Evolutionary conservation across 495 filamentous ascomycete genomes (phyloP), one percentile per base, ranked within the genome.

Genomic region (Daldinia decipiens): DNA sequence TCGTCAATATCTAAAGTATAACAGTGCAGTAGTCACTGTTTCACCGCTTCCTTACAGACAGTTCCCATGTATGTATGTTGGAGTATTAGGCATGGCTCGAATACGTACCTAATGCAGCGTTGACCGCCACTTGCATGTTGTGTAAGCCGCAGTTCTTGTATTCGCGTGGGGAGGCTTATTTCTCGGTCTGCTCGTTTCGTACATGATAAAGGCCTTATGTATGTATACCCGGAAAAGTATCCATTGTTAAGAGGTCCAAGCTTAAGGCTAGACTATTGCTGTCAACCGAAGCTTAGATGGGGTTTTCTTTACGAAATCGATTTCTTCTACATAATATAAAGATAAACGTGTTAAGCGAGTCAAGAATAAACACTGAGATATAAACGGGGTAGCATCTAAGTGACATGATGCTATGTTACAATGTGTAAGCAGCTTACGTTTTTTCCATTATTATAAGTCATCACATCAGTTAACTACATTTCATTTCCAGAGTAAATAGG

Each of bases 361-460:
- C 11, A 24, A 24, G 19, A 21, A 12, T 24, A 24, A 11, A 47
- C 17, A 12, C 19, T 9, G 5, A 24, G 19, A 47, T 4, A 13
- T 47, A 24, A 13, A 21, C 19, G 4, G 17, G 19, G 43, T 12
- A 24, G 0, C 17, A 47, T 21, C 21, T 3, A 9, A 47, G 43
- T 24, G 9, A 24, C 43, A 47, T 21, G 17, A 24, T 3, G 17
- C 43, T 11, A 11, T 47, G 3, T 24, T 47, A 9, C 43, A 13
- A 47, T 21, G 43, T 47, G 19, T 47, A 47, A 47, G 17, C 43
- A 21, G 43, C 43, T 47, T 47, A 47, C 43, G 17, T 47, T 24
- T 19, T 19, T 47, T 21, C 19, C 43, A 24, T 24, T 9, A 21
- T 24, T 4, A 7, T 9, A 45, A 45, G n/a, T 24, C 43, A 47